Conservation (phyloP, 225 moss, liverwort and hornwort species). For the Marchantia polymorpha region DNA sequence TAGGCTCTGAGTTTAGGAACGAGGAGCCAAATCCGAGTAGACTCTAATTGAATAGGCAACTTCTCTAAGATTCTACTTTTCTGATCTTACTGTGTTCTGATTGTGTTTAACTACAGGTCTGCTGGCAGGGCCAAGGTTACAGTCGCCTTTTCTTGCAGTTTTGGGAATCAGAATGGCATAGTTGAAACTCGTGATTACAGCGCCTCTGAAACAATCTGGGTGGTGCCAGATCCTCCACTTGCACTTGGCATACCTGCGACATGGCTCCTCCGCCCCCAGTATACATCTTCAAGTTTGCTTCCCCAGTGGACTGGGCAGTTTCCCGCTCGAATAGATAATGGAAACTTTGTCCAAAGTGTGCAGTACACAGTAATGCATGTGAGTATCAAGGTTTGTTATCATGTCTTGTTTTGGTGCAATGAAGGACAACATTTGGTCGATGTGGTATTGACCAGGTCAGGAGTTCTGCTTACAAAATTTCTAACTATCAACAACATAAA, state of each 20-base stretch:
- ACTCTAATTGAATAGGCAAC: neutral
- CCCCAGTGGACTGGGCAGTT: constrained; percentile 71
- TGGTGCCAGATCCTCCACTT: constrained; percentile 86
- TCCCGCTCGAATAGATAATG: constrained; percentile 55
- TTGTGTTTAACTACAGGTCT: constrained; percentile 42
- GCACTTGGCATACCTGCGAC: constrained; percentile 74
- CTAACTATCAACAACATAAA: neutral
- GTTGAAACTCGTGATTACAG: constrained; percentile 63
- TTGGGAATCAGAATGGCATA: constrained; percentile 51
- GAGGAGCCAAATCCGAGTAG: neutral
- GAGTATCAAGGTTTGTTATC: constrained; percentile 21
- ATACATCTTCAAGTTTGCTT: constrained; percentile 69
- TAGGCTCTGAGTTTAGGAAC: neutral
- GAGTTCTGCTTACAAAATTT: neutral
- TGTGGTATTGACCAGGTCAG: no score
- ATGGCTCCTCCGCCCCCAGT: constrained; percentile 79
- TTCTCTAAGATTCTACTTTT: neutral
- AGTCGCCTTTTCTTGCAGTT: constrained; percentile 69
- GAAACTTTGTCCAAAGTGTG: constrained; percentile 55
- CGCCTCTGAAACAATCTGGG: constrained; percentile 76
- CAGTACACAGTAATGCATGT: constrained; percentile 86
- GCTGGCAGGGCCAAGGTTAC: constrained; percentile 73
- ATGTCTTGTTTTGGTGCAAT: no score
- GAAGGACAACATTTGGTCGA: no score
- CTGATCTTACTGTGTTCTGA: neutral